phyloP scores from a whole-genome alignment of 228 moss, liverwort and hornwort genomes.

The Sphagnum fallax region DNA sequence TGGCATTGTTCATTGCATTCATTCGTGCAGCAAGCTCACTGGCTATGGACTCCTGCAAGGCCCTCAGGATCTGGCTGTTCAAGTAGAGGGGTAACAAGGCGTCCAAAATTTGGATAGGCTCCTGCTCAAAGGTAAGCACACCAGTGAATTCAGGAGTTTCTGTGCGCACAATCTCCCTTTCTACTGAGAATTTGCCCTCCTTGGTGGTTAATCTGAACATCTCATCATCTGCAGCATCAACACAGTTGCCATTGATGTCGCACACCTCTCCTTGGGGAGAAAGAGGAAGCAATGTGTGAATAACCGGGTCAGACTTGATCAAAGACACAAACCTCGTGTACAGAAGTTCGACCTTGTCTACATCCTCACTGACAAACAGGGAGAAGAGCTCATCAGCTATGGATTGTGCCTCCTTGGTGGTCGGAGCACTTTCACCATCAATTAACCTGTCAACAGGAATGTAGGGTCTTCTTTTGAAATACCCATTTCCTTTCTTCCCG shows the following conservation, averaged over 20 bases:
- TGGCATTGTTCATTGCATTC: constrained; percentile 94
- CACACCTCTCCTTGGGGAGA: constrained; percentile 89
- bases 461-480: constrained; percentile 65
- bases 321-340: constrained; percentile 92
- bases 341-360: constrained; percentile 98
- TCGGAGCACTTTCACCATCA: constrained; percentile 60
- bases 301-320: constrained; percentile 77
- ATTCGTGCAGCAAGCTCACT: constrained; percentile 89
- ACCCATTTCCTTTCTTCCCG: constrained; percentile 78
- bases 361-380: constrained; percentile 87
- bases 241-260: constrained; percentile 67
- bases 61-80: constrained; percentile 79
- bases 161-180: constrained; percentile 53
- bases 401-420: constrained; percentile 86
- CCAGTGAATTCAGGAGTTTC: constrained; percentile 49
- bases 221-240: constrained; percentile 88
- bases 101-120: constrained; percentile 87
- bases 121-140: constrained; percentile 86
- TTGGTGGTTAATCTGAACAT: constrained; percentile 81
- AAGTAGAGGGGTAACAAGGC: constrained; percentile 79
- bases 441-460: constrained; percentile 59
- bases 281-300: constrained; percentile 82
- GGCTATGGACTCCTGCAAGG: constrained; percentile 78
- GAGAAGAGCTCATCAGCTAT: constrained; percentile 84
- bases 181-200: constrained; percentile 79